phyloP scores from a whole-genome alignment of 1,139 yeast genomes.

The Spathaspora jeffriesii region DNA sequence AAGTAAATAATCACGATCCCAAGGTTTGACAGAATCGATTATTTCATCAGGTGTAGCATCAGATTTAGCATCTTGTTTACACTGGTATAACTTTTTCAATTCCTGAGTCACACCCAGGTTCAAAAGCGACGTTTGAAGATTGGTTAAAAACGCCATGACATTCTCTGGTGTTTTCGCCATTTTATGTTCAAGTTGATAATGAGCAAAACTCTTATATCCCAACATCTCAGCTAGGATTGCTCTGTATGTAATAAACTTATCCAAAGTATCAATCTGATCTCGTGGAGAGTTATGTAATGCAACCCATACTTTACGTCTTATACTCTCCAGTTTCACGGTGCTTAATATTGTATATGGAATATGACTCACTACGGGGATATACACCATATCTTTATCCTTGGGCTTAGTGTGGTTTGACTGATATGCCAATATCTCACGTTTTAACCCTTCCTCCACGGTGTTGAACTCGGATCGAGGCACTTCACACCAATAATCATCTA shows the following conservation, averaged over 20 bases:
- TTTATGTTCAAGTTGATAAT: conserved; percentile 83
- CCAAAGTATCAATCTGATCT: conserved; percentile 62
- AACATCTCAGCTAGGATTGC: conserved; percentile 73
- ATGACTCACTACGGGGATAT: conserved; percentile 68
- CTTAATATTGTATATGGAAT: conserved; percentile 68
- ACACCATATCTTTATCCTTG: conserved; percentile 12
- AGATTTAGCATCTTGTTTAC: conserved; percentile 26
- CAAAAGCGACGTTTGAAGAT: conserved; percentile 47
- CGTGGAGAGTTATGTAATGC: conserved; percentile 61
- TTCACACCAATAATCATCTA: conserved; percentile 40
- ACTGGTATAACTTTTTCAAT: conserved; percentile 41
- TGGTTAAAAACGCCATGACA: conserved; percentile 67
- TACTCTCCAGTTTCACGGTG: conserved; percentile 53
- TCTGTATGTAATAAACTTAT: conserved; percentile 62
- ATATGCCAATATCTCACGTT: conserved; percentile 25
- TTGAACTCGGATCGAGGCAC: conserved; percentile 33
- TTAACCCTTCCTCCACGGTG: conserved; percentile 22
- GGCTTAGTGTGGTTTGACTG: conserved; percentile 22
- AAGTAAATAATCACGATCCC: conserved; percentile 86
- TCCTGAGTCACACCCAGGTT: conserved; percentile 64
- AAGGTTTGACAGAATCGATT: conserved; percentile 61
- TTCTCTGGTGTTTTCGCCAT: conserved; percentile 86
- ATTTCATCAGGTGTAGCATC: conserved; percentile 37
- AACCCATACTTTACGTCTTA: conserved; percentile 74
- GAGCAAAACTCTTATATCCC: conserved; percentile 72